A percentile compares a stretch with the other conserved stretches of the same genome.
Evolutionary conservation across 352 stramenopile species (phyloP).

Genomic region (Bremia lactucae): DNA sequence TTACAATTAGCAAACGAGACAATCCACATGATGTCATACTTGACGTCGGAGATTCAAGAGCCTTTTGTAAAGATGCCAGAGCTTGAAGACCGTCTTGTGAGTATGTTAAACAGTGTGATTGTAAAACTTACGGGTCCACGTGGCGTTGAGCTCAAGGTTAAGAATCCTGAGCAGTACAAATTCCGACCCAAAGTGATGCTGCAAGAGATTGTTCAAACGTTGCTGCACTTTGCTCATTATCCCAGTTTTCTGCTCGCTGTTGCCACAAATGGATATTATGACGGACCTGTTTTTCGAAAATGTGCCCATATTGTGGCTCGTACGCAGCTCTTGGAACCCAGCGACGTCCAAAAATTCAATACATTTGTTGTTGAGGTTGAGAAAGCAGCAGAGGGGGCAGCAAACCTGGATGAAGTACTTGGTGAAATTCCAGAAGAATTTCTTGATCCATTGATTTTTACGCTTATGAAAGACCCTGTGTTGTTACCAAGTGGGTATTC

Average conservation of each 20-base stretch:
- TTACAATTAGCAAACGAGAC: constrained; percentile 95
- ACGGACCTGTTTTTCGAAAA: constrained; percentile 62
- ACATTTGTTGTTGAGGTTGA: constrained; percentile 49
- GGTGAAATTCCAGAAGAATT: constrained; percentile 94
- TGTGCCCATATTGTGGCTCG: constrained; percentile 55
- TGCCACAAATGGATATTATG: constrained; percentile 84
- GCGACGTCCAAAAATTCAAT: constrained; percentile 40
- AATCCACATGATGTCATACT: constrained; percentile 96
- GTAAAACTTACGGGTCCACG: constrained; percentile 90
- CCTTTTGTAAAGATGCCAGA: constrained; percentile 91
- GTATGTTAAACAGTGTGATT: constrained; percentile 94
- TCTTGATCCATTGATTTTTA: constrained; percentile 90
- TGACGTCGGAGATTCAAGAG: constrained; percentile 90
- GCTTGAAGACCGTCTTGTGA: constrained; percentile 90
- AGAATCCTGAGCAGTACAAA: constrained; percentile 96
- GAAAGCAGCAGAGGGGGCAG: constrained; percentile 29
- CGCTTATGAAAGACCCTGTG: constrained; percentile 95
- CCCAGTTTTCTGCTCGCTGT: constrained; percentile 87
- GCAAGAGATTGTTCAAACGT: constrained; percentile 91
- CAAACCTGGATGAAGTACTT: constrained; percentile 65
- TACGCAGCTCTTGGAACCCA: constrained; percentile 43
- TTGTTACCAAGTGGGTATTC: constrained; percentile 85
- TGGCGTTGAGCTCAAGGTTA: constrained; percentile 92
- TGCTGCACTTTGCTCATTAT: constrained; percentile 89
- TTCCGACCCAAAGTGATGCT: constrained; percentile 98